phyloP scores from a whole-genome alignment of 2,329 filamentous ascomycete species.

The Botryotinia globosa region DNA sequence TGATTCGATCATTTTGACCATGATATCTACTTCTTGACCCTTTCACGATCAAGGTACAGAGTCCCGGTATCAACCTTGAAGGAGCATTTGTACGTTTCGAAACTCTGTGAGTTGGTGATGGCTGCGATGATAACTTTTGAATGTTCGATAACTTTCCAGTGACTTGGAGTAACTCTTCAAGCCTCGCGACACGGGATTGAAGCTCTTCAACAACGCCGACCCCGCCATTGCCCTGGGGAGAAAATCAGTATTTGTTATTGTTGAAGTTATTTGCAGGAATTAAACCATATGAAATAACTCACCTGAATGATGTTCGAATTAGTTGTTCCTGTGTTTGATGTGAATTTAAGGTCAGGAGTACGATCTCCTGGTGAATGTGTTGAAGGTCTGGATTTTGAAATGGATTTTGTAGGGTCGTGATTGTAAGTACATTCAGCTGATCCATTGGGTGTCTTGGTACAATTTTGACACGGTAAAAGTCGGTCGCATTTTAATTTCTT shows the following conservation, averaged over 20 bases:
- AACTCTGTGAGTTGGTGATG: background rate
- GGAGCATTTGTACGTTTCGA: background rate
- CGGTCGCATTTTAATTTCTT: constrained; percentile 62
- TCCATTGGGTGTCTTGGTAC: constrained; percentile 31
- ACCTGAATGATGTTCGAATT: background rate
- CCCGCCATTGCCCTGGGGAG: background rate
- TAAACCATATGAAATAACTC: background rate
- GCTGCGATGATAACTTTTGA: background rate
- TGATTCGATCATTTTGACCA: constrained; percentile 20
- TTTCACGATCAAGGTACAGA: constrained; percentile 15
- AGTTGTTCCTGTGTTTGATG: background rate
- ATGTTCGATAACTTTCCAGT: background rate
- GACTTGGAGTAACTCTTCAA: constrained; percentile 18
- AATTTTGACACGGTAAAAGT: constrained; percentile 54
- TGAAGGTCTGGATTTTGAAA: constrained; percentile 6
- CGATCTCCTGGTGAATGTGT: constrained; percentile 3
- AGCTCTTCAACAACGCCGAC: constrained; percentile 16
- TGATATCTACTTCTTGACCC: constrained; percentile 18
- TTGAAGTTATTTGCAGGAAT: background rate
- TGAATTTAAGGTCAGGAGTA: background rate
- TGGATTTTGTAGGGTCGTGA: constrained; percentile 4
- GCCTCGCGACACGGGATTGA: constrained; percentile 18
- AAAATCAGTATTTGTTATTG: background rate
- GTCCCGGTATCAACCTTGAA: background rate
- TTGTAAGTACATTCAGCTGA: constrained; percentile 24